phyloP scores from a whole-genome alignment of 352 stramenopile species.

The Globisporangium iwayamae region DNA sequence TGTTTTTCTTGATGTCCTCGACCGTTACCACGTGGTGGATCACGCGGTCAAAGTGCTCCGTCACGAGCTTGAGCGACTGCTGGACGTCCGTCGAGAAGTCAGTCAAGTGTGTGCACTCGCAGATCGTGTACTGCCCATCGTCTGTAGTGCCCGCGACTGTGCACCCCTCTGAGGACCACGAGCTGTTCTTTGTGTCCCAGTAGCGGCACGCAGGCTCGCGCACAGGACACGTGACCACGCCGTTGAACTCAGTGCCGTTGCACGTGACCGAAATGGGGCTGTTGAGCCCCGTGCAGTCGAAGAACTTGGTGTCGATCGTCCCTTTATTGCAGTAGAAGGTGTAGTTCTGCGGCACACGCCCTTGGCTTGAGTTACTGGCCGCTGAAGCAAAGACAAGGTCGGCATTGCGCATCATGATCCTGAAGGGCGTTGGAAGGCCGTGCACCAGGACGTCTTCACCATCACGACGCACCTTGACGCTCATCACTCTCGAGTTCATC shows the following conservation, averaged over 20 bases:
- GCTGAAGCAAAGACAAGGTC: slow-evolving; percentile 21
- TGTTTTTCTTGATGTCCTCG: slow-evolving; percentile 57
- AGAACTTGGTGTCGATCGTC: slow-evolving; percentile 48
- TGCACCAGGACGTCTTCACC: slow-evolving; percentile 31
- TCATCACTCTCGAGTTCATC: slow-evolving; percentile 61
- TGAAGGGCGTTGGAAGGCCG: slow-evolving; percentile 37
- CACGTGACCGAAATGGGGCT: slow-evolving; percentile 36
- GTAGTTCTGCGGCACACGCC: slow-evolving; percentile 21
- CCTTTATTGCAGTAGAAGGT: slow-evolving; percentile 45
- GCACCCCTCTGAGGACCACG: slow-evolving; percentile 64
- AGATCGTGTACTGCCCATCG: slow-evolving; percentile 69
- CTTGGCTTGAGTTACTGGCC: slow-evolving; percentile 10
- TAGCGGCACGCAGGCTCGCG: slow-evolving; percentile 51
- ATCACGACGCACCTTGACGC: slow-evolving; percentile 42
- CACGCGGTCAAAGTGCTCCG: slow-evolving; percentile 58
- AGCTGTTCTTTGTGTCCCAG: slow-evolving; percentile 38
- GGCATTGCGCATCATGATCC: slow-evolving; percentile 53
- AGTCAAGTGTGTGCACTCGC: slow-evolving; percentile 68
- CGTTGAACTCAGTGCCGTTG: slow-evolving; percentile 51
- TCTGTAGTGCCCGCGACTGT: slow-evolving; percentile 42
- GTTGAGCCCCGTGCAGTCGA: slow-evolving; percentile 45
- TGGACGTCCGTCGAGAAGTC: slow-evolving; percentile 68
- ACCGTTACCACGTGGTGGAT: slow-evolving; percentile 50
- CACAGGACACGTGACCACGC: slow-evolving; percentile 46
- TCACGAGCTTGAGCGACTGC: slow-evolving; percentile 51